Base-by-base conservation (phyloP, 1,284 basidiomycete genomes). In the Marasmius sp. region DNA sequence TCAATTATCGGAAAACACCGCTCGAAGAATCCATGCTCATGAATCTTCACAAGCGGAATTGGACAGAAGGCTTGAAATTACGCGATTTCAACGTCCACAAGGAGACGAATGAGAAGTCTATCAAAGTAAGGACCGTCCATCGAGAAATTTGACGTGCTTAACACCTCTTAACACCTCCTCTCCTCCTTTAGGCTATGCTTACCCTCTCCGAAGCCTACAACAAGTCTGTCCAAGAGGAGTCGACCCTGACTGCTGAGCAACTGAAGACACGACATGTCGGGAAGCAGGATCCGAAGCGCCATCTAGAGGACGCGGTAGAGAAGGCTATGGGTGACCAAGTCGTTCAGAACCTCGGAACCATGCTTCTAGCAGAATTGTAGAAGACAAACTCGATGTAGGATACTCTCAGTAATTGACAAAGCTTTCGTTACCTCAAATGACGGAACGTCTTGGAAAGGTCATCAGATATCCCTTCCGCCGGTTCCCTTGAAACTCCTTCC, bases 11-110 rank as follows among this genome's bases (percentile, higher is more conserved):
- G 68, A 98, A 98, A 82, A 97, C 94, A 20, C 95, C 97, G 73
- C 85, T 96, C 10, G 96, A 98, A 77, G 95, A 98, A 74, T 87
- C 92, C n/a, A 98, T 98, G 95, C 77, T 98, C 67, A 93, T 97
- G 88, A 98, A 98, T 75, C 79, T 98, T 70, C 96, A 98, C 81
- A 98, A 97, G 77, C 85, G 94, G 69, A 96, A 97, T 71, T 98
- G 95, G 95, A 98, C 96, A 8, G 95, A 98, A 75, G 96, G 95
- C 3, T 80, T 98, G 67, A 94, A 92, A 74, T 73, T 98, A 70
- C 84, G 88, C 60, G 94, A 98, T 77, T 97, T 97, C 77, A 86
- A 92, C 75, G 76, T 84, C 60, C 91, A 94, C 75, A 93, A 94
- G 71, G 86, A 92, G 75, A 80, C 79, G 38, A 97, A 97, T 71